Percentiles rank a stretch among this genome's conserved stretches.
Evolutionary conservation across 2,329 filamentous ascomycete genomes (phyloP).

Genomic region (Penicillium sp.): DNA sequence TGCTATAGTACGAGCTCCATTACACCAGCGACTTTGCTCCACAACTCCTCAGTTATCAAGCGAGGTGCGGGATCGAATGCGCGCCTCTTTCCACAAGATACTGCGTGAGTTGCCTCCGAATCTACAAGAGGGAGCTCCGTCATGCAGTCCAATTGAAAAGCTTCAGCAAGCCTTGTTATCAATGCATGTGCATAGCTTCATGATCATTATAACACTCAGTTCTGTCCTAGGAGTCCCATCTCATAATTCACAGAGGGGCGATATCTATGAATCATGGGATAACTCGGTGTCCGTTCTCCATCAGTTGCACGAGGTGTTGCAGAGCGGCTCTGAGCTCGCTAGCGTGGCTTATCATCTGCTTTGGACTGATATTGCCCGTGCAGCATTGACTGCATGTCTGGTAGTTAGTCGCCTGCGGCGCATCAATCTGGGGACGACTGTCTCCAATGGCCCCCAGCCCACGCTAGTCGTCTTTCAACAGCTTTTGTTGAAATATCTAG

Average conservation of each 20-base stretch:
- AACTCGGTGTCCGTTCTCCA: background rate
- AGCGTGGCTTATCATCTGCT: background rate
- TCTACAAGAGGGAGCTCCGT: background rate
- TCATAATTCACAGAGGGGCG: background rate
- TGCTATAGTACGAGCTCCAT: background rate
- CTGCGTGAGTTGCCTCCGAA: background rate
- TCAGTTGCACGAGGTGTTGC: background rate
- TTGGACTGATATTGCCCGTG: background rate
- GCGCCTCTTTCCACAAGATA: background rate
- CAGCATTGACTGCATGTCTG: background rate
- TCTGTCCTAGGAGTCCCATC: background rate
- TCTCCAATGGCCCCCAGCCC: background rate
- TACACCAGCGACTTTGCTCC: background rate
- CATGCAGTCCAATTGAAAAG: background rate
- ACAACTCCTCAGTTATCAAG: slow-evolving; percentile 1
- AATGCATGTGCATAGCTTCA: background rate
- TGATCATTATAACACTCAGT: background rate
- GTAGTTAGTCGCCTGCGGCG: background rate
- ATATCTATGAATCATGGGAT: background rate
- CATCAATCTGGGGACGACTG: background rate
- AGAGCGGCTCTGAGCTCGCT: background rate
- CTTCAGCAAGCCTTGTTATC: background rate
- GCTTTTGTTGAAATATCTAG: background rate
- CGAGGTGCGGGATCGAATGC: background rate
- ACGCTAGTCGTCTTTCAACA: background rate